Evolutionary conservation across 768 basidiomycete species (phyloP), one percentile per base, ranked within the genome.

Genomic region (Termitomyces sp.): DNA sequence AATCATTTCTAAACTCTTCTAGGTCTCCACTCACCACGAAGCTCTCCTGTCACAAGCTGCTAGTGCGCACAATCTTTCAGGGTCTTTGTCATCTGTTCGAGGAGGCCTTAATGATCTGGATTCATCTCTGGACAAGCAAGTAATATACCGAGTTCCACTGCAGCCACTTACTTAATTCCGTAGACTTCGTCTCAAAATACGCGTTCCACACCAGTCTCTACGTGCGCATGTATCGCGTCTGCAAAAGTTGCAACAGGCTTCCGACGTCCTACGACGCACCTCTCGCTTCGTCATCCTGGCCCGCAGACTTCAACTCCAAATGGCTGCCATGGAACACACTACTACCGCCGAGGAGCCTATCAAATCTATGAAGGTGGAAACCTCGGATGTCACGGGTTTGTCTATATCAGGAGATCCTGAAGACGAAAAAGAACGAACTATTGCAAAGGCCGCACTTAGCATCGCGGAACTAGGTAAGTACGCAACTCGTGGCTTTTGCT

Each of bases 381-480:
- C 22, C 13, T 45, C 59, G 35, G 70, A 66, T 56, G 32, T n/a
- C 40, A 59, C 32, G 69, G 35, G 33, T 22, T 18, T 40, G 16
- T 40, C 38, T 28, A 60, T 65, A 46, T 68, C 74, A 42, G 65
- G 66, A 58, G 85, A 83, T 33, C 70, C 78, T 38, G 89, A 90
- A 67, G 90, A 92, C 33, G 91, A 93, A 65, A 88, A 87, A 71
- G 96, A 97, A 69, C 81, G 96, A 9, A 85, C 85, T 16, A 87
- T 98, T 67, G 90, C 94, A 2, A 96, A 96, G 73, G 96, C 96
- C 2, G 96, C 96, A n/a, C 76, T 98, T 67, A 95, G 87, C 42
- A 87, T 98, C 9, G 93, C 96, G 0, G 96, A 99, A 72, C 79
- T 98, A 46, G 81, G 94, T 93, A 63, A 66, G 89, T 77, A 36